Conservation (phyloP, 768 basidiomycete species). For the Russula sp. region DNA sequence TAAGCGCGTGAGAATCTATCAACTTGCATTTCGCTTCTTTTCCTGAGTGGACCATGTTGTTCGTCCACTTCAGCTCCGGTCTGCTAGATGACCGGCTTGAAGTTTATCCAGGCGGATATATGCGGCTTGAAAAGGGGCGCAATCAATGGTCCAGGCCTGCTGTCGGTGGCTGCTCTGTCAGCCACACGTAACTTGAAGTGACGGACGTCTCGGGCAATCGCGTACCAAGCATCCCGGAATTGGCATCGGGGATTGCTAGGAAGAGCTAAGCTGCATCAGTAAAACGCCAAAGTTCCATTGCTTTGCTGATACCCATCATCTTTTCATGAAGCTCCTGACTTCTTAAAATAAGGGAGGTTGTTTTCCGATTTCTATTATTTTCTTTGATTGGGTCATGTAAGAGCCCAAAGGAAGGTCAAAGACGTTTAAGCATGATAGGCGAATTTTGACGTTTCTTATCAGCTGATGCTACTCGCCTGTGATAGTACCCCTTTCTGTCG, state of each 20-base stretch:
- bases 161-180: neutral
- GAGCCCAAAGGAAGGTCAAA: neutral
- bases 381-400: neutral
- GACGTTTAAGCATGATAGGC: neutral
- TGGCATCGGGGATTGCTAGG: neutral
- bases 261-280: neutral
- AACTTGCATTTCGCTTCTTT: neutral
- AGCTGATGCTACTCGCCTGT: neutral
- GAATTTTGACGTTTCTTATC: neutral
- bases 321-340: neutral
- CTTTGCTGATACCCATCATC: neutral
- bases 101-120: neutral
- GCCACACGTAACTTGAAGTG: neutral
- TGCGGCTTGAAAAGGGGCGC: neutral
- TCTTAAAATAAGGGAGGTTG: neutral
- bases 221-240: too few relatives aligned
- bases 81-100: neutral
- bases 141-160: neutral
- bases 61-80: neutral
- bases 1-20: too few relatives aligned
- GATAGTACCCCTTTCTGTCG: neutral
- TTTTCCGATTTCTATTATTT: neutral
- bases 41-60: neutral
- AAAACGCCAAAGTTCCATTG: neutral
- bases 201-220: neutral